Conservation (phyloP, 345 rosid genomes). For the Litchi chinensis region DNA sequence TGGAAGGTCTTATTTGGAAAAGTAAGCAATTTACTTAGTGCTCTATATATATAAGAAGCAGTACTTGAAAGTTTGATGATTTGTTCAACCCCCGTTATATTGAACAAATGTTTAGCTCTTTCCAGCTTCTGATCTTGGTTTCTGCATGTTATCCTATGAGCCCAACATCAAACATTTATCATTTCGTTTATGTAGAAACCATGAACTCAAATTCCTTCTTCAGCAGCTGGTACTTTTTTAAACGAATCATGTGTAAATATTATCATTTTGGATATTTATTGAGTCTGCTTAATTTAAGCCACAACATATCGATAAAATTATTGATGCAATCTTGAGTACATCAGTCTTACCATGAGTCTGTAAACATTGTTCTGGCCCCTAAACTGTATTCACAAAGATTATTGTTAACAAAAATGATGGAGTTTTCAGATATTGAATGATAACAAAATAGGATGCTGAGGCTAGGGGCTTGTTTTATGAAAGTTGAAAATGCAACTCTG, state of each 20-base stretch:
- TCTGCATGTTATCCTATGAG: background rate
- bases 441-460: background rate
- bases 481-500: background rate
- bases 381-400: background rate
- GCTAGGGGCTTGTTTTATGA: background rate
- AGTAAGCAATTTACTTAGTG: conserved; percentile 36
- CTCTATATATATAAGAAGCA: background rate
- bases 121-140: conserved; percentile 3
- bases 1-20: conserved; percentile 99
- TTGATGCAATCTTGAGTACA: background rate
- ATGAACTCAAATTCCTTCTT: background rate
- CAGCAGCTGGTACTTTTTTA: background rate
- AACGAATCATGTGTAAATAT: background rate
- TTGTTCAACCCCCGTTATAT: background rate
- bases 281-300: conserved; percentile 2
- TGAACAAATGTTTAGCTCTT: background rate
- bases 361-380: background rate
- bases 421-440: background rate
- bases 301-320: background rate
- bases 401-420: background rate
- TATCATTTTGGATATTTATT: background rate
- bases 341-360: background rate
- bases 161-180: background rate
- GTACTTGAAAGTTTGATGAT: conserved; percentile 6
- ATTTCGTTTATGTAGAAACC: conserved; percentile 1